phyloP scores from a whole-genome alignment of 192 early-diverging fungal species.

The Backusella parvicylindrica region DNA sequence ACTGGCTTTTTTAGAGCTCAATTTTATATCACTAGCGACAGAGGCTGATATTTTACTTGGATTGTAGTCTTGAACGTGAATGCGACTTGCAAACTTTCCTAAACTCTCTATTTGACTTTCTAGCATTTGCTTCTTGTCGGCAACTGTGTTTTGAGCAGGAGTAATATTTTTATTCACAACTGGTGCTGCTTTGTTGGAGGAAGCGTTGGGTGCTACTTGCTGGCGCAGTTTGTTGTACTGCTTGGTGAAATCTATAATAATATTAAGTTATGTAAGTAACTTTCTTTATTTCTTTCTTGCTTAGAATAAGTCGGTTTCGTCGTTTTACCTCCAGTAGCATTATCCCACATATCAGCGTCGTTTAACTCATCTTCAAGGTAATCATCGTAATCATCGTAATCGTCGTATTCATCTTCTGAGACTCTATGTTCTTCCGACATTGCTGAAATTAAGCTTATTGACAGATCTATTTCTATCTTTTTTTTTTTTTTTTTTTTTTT shows the following conservation, averaged over 20 bases:
- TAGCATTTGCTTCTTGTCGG: constrained; percentile 39
- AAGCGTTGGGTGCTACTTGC: constrained; percentile 43
- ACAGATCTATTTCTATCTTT: neutral
- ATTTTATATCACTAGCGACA: constrained; percentile 51
- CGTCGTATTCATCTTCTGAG: constrained; percentile 33
- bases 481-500: neutral
- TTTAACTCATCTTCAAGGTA: constrained; percentile 69
- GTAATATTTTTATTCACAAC: constrained; percentile 1
- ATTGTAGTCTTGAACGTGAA: constrained; percentile 58
- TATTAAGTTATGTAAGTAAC: constrained; percentile 1
- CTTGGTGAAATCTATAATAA: constrained; percentile 82
- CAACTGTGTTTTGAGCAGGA: constrained; percentile 18
- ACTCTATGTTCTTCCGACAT: neutral
- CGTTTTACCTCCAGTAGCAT: constrained; percentile 60
- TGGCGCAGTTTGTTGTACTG: constrained; percentile 83
- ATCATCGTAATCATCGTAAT: constrained; percentile 56
- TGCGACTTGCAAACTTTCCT: constrained; percentile 64
- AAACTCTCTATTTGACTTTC: constrained; percentile 56
- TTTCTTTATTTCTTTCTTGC: no score
- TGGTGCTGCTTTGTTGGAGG: constrained; percentile 21
- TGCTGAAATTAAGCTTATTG: no score
- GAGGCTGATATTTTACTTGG: constrained; percentile 37
- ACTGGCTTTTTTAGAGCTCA: constrained; percentile 58
- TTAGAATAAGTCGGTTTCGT: neutral
- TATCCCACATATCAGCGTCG: constrained; percentile 78